These are phyloP conservation scores for Cryptococcus amylolentus DNA, from an alignment of 1,284 basidiomycete genomes.

Conservation along the genomic window DNA sequence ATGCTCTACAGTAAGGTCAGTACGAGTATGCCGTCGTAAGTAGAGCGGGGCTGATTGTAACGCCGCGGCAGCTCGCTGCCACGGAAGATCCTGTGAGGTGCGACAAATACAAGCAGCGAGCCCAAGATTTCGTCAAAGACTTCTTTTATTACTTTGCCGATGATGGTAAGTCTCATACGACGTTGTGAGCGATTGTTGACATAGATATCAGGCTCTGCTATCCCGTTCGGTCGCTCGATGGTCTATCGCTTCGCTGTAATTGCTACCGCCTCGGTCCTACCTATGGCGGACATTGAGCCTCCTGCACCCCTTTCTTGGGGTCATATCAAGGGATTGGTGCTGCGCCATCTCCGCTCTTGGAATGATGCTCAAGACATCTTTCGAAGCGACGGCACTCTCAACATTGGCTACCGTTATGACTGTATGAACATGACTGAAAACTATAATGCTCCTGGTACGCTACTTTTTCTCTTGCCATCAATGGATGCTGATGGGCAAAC, in stretches of 20 bases:
- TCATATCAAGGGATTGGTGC: constrained; percentile 65
- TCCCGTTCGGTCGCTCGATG: constrained; percentile 71
- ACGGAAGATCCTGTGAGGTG: constrained; percentile 63
- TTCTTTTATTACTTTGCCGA: constrained; percentile 72
- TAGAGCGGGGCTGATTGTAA: not conserved
- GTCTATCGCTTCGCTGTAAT: constrained; percentile 75
- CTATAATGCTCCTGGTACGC: constrained; percentile 67
- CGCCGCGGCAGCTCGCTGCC: constrained; percentile 52
- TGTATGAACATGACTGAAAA: constrained; percentile 72
- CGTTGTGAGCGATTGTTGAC: not conserved
- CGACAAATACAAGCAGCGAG: constrained; percentile 63
- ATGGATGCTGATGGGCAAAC: not conserved
- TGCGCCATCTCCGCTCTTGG: constrained; percentile 72
- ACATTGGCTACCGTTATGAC: constrained; percentile 68
- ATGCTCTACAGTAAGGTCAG: constrained; percentile 62
- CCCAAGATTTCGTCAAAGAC: constrained; percentile 62
- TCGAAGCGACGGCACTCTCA: constrained; percentile 64
- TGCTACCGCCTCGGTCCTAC: constrained; percentile 69
- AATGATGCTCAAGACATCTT: constrained; percentile 55
- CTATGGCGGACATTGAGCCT: constrained; percentile 65
- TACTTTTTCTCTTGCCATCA: not conserved
- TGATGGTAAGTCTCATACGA: constrained; percentile 54
- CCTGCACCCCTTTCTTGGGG: constrained; percentile 67
- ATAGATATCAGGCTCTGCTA: constrained; percentile 58
- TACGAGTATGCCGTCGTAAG: not conserved